Base-by-base conservation (phyloP, 768 basidiomycete species). In the Lactifluus volemus region DNA sequence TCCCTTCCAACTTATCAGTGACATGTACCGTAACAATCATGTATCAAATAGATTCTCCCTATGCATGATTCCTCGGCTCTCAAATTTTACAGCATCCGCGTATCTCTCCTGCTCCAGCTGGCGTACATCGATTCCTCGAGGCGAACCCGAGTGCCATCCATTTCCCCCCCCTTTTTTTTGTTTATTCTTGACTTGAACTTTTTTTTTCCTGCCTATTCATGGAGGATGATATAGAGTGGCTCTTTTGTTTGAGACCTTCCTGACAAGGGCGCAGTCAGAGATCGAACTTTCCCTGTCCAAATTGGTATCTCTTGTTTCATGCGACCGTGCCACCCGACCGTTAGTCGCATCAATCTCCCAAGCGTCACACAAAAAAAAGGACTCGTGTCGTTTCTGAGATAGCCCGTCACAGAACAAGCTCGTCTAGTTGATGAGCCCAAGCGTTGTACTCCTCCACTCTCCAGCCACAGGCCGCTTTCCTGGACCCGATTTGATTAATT, bases 11-110 rank as follows among this genome's bases (percentile, higher is more conserved):
- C 58, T 47, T 45, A 58, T 62, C 38, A 29, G 38, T 39, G 45
- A 49, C 44, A 47, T 29, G 29, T 21, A 38, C 10, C 38, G 38
- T 34, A 51, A 9, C 60, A 14, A 36, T 30, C 19, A 21, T 45
- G 19, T 36, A 36, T 10, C 34, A 8, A 45, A 45, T 6, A 49
- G n/a, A 34, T 38, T 38, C n/a, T 34, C 4, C 3, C 44, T 17
- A 15, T 55, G 45, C 29, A 47, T 8, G 49, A 39, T 44, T 25
- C 42, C 36, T 58, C 61, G 61, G 56, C n/a, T 58, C 61, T 62
- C 61, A 50, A 52, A 61, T 32, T 17, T 17, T 48, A 9, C 51
- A 36, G 34, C 8, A 14, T 58, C 52, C 45, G 41, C 51, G 19
- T 53, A 57, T 57, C 25, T 9, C 9, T 41, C 10, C 32, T 53